Conservation (phyloP, 2,329 filamentous ascomycete species). For the Fusarium agapanthi region DNA sequence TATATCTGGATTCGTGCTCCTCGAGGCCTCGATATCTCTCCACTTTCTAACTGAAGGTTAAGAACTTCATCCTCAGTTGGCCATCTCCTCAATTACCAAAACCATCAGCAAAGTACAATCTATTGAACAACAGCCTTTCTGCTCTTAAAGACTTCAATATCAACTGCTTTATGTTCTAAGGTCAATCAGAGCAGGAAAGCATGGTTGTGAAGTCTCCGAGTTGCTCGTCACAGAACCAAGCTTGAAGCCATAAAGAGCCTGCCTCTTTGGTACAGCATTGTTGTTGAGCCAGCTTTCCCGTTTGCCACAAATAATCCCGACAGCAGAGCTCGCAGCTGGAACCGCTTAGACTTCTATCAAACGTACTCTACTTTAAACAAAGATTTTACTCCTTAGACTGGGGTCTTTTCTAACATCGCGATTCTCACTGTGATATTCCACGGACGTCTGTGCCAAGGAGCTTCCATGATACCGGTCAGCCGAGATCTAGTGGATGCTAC, state of each 20-base stretch:
- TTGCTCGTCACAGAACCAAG: too few species aligned
- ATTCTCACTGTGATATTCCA: background rate
- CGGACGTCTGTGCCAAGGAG: rapidly evolving
- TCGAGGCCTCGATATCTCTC: background rate
- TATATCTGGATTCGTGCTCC: background rate
- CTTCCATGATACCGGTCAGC: background rate
- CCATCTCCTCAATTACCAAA: background rate
- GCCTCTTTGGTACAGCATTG: background rate
- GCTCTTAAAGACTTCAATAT: background rate
- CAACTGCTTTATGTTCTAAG: too few species aligned
- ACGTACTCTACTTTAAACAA: background rate
- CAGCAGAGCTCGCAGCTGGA: background rate
- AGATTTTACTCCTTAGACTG: background rate
- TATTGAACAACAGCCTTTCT: background rate
- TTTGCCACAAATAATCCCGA: background rate
- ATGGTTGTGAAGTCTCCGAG: background rate
- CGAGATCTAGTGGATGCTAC: too few species aligned
- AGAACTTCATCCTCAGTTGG: background rate
- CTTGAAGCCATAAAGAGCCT: background rate
- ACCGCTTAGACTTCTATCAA: background rate
- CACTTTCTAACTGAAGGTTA: background rate
- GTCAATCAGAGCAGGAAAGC: too few species aligned
- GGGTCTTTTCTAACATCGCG: background rate
- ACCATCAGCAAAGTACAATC: background rate
- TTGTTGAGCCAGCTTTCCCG: background rate